Evolutionary conservation across 2,329 filamentous ascomycete genomes (phyloP), one percentile per base, ranked within the genome.

Genomic region (Herpotrichia juniperi): DNA sequence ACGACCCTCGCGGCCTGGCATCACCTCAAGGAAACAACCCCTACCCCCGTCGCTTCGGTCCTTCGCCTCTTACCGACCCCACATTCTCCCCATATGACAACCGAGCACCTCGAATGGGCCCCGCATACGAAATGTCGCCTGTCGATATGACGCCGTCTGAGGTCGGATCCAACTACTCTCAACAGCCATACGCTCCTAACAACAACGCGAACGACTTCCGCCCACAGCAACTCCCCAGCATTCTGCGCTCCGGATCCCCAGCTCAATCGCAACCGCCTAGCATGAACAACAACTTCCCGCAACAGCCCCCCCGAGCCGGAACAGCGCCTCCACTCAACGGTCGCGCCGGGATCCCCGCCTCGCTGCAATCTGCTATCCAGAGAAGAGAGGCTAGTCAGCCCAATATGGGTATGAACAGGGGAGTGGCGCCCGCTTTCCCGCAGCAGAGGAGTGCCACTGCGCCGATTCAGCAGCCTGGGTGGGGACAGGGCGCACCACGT

Each of bases 321-420:
- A 72, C 66, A 14, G 66, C 63, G 4, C 69, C 69, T 4, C 69
- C 69, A 16, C 43, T 40, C 17, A 64, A 64, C 35, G 56, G 58
- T 46, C 68, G 69, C 17, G 59, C 68, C 12, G 69, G 68, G 9
- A 47, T 73, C 4, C 69, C 71, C 11, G 58, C 69, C 7, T 55
- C 63, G 2, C 54, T 73, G n/a, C 69, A 71, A 44, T 69, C 69
- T 1, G 67, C 69, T 11, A 73, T 71, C n/a, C 71, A 72, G 53
- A 64, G 69, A 19, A 67, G 71, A 7, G 71, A 73, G 31, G 68
- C 67, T 11, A 67, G 67, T 7, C 64, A 72, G 14, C 68, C 71
- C 10, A 44, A 69, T 1, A 67, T 64, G 1, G 66, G 66, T 34
- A 67, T 64, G 1, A 66, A 66, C 37, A 62, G 67, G 16, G 62